Evolutionary conservation across 1,284 basidiomycete species (phyloP), one percentile per base, ranked within the genome.

Genomic region (Naganishia sp.): DNA sequence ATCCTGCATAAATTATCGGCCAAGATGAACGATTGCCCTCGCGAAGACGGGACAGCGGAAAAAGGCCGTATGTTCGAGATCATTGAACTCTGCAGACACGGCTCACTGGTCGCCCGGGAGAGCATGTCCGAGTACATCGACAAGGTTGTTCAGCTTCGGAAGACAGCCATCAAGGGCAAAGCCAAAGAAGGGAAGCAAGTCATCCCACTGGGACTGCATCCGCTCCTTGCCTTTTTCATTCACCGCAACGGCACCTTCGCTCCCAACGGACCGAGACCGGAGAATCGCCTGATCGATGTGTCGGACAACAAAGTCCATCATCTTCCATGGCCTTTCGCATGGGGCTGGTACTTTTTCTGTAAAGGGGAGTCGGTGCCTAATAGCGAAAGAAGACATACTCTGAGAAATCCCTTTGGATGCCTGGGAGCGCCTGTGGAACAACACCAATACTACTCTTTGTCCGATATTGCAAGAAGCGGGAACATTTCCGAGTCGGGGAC

Each of bases 311-410:
- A 33, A n/a, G 15, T 2, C 25, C 25, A 33, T 36, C 10, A n/a
- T 16, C 50, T 53, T 36, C 50, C 50, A 7, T 33, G 31, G 16
- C 25, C 25, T 33, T 53, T 28, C n/a, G 28, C 50, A 2, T 53
- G 50, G 50, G 50, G 50, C 7, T 53, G 50, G 50, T 53, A 53
- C 28, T 28, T 53, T 28, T 33, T 28, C 50, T 33, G 31, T 18
- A 25, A 36, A 25, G 50, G 25, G 11, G 15, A 53, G 31, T 25
- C 25, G 13, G 50, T 53, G 18, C 50, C 50, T 25, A 31, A 28
- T 18, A 31, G 50, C 10, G 16, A 31, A 18, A 36, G 5, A 53
- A 11, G 31, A 31, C 25, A 36, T 7, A 23, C 21, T 25, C 25
- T 23, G 36, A 48, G 18, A 9, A 48, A 23, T 53, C 50, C 50